These are phyloP conservation scores for Emmonsia crescens DNA, from an alignment of 2,329 filamentous ascomycete species.

Conservation along the genomic window DNA sequence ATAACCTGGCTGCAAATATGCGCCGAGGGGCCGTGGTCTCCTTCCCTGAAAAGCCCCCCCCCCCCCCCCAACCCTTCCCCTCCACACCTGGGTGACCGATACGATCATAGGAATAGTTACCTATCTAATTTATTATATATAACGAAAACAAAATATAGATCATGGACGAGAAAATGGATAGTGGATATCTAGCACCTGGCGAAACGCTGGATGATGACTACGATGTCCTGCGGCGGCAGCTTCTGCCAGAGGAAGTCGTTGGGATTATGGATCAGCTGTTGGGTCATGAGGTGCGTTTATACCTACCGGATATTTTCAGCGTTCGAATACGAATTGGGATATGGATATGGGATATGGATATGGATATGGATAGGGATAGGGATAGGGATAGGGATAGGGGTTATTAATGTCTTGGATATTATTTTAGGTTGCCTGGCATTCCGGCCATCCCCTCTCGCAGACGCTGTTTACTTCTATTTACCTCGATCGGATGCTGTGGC, in stretches of 20 bases:
- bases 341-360: not conserved
- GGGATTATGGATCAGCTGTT: slow-evolving; percentile 91
- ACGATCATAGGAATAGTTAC: not conserved
- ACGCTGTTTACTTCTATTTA: slow-evolving; percentile 90
- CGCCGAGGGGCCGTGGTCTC: too few relatives aligned
- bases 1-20: not conserved
- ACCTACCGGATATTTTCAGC: not conserved
- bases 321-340: not conserved
- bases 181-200: slow-evolving; percentile 65
- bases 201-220: slow-evolving; percentile 71
- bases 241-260: slow-evolving; percentile 69
- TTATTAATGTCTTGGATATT: not conserved
- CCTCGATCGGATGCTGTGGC: slow-evolving; percentile 69
- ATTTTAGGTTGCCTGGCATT: slow-evolving; percentile 81
- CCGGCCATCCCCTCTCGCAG: slow-evolving; percentile 89
- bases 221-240: slow-evolving; percentile 53
- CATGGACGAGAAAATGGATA: slow-evolving; percentile 99
- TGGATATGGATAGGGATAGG: not conserved
- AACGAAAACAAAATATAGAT: slow-evolving; percentile 50
- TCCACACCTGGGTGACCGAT: not conserved
- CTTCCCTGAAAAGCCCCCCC: too few relatives aligned
- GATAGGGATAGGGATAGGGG: not conserved
- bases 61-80: not conserved
- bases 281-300: slow-evolving; percentile 61
- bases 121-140: not conserved